These are phyloP conservation scores for Smallanthus sonchifolius DNA, from an alignment of 129 eudicot genomes.

Conservation along the genomic window DNA sequence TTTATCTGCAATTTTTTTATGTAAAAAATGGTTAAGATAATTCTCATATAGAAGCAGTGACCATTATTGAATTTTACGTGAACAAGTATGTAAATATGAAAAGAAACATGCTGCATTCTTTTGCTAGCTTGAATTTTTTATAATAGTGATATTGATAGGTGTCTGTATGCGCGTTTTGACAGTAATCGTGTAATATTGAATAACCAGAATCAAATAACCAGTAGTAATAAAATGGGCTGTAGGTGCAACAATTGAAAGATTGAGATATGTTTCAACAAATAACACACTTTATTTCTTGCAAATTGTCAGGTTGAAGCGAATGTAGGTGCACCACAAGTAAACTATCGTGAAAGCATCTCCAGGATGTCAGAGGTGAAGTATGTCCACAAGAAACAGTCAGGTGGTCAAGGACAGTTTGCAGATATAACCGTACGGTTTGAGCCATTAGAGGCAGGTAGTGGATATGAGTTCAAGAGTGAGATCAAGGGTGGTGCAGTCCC, in stretches of 20 bases:
- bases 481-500: constrained; percentile 97
- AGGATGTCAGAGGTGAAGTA: constrained; percentile 66
- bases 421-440: constrained; percentile 77
- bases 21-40: constrained; percentile 11
- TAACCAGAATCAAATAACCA: not conserved
- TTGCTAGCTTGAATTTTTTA: not conserved
- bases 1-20: not conserved
- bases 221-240: not conserved
- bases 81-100: not conserved
- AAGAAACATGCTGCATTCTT: not conserved
- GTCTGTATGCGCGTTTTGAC: not conserved
- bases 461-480: constrained; percentile 92
- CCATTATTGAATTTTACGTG: not conserved
- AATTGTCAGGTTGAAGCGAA: constrained; percentile 76
- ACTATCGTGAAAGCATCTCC: constrained; percentile 93
- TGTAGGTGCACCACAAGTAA: constrained; percentile 98
- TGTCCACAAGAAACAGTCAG: constrained; percentile 92
- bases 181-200: not conserved
- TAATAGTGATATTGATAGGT: not conserved
- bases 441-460: constrained; percentile 83
- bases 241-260: not conserved
- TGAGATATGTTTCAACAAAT: constrained; percentile 4
- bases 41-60: not conserved
- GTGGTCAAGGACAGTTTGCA: constrained; percentile 95
- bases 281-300: not conserved